Evolutionary conservation across 176 grass and related monocot genomes (phyloP).

Genomic region (Phoenix dactylifera): DNA sequence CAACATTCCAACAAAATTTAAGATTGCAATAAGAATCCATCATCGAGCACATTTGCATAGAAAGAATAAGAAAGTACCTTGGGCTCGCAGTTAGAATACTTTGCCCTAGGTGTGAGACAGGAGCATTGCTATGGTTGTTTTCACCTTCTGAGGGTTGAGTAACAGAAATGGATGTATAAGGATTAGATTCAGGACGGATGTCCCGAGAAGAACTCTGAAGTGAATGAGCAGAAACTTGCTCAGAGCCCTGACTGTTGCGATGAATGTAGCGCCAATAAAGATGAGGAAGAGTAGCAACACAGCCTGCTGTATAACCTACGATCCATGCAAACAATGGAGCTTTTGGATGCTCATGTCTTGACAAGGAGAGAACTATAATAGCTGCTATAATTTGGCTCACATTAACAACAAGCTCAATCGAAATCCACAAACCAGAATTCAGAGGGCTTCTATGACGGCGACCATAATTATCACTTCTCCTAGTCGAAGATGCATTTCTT

Average conservation of each 20-base stretch:
- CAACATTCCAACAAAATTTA: no score
- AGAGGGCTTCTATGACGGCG: slow-evolving; percentile 56
- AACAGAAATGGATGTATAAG: slow-evolving; percentile 22
- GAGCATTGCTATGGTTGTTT: slow-evolving; percentile 12
- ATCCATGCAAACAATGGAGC: slow-evolving; percentile 77
- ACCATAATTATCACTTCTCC: slow-evolving; percentile 40
- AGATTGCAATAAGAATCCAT: no score
- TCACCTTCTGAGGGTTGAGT: slow-evolving; percentile 21
- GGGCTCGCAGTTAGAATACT: not conserved
- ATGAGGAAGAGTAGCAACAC: slow-evolving; percentile 71
- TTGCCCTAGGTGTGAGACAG: slow-evolving; percentile 1
- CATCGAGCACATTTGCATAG: not conserved
- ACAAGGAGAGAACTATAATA: slow-evolving; percentile 53
- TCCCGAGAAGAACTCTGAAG: slow-evolving; percentile 31
- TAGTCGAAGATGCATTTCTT: slow-evolving; percentile 31
- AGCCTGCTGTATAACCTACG: slow-evolving; percentile 62
- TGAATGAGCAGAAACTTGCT: slow-evolving; percentile 27
- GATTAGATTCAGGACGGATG: slow-evolving; percentile 37
- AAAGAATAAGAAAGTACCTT: slow-evolving; percentile 3
- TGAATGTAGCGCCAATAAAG: slow-evolving; percentile 91
- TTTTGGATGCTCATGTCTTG: slow-evolving; percentile 56
- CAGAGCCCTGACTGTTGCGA: slow-evolving; percentile 38
- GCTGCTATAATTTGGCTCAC: slow-evolving; percentile 73
- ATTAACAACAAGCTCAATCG: slow-evolving; percentile 64
- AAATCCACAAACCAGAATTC: slow-evolving; percentile 96